Evolutionary conservation across 345 rosid genomes (phyloP).

Genomic region (Sonneratia caseolaris): DNA sequence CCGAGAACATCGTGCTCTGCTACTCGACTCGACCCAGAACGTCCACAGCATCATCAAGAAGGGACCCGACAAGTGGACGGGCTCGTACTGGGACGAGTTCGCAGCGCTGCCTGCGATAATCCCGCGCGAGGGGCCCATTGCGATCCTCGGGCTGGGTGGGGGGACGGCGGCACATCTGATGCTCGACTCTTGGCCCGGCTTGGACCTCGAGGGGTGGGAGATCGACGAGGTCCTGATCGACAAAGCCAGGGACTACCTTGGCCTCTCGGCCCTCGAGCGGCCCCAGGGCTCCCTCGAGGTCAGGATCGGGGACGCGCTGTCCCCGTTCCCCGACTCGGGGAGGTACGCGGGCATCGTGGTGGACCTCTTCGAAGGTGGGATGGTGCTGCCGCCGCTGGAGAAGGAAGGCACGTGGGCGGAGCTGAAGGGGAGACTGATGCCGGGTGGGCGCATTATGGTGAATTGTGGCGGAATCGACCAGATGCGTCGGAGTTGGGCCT

Average conservation of each 20-base stretch:
- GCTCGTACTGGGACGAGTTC: conserved; percentile 82
- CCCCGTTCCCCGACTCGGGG: conserved; percentile 13
- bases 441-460: conserved; percentile 69
- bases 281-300: conserved; percentile 50
- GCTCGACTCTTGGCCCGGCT: conserved; percentile 69
- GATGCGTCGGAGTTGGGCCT: conserved; percentile 12
- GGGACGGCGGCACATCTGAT: conserved; percentile 87
- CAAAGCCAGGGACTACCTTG: conserved; percentile 56
- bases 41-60: conserved; percentile 70
- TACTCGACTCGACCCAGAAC: conserved; percentile 71
- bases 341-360: conserved; percentile 68
- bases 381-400: conserved; percentile 52
- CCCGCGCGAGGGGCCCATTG: conserved; percentile 56
- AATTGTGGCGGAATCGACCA: conserved; percentile 60
- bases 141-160: conserved; percentile 83
- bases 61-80: conserved; percentile 59
- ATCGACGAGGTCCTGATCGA: conserved; percentile 30
- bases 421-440: conserved; percentile 52
- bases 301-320: conserved; percentile 52
- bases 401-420: conserved; percentile 66
- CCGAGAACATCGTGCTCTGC: conserved; percentile 48
- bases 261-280: conserved; percentile 56
- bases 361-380: conserved; percentile 69
- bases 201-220: conserved; percentile 55
- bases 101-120: conserved; percentile 58